Base-by-base conservation (phyloP, 1,284 basidiomycete species). In the Ceratobasidium sp. region DNA sequence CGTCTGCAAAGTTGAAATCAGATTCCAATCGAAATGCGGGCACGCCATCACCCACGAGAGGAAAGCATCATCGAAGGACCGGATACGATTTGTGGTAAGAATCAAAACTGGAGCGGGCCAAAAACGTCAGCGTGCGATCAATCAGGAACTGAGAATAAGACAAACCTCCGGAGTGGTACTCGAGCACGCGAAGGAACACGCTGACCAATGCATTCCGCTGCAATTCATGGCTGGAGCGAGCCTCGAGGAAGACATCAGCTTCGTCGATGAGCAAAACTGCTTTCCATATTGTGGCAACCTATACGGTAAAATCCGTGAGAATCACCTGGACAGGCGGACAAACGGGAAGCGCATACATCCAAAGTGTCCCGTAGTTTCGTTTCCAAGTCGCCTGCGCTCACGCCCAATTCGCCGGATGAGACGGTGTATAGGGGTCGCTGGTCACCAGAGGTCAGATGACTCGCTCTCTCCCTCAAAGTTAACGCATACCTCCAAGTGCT, bases 71-170 rank as follows among this genome's bases (percentile, higher is more conserved):
- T 77, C 77, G 55, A 77, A 75, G 18, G 70, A 73, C 45, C 74
- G 55, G 43, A 77, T 74, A 26, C 76, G 74, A 71, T 77, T 78
- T 12, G 76, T 78, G 4, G 77, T 77, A 34, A 78, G 72, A 62
- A 77, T 72, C 43, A 78, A 52, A 32, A 77, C 69, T 71, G 18
- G 28, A 21, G 14, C 23, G 21, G n/a, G n/a, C 30, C 36, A 9
- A 58, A 39, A 2, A 46, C 8, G 52, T 70, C 52, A 70, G 39
- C 28, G 14, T 23, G 36, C 30, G 28, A 55, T 70, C 52, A 58
- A 28, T 14, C 12, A 6, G 41, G 53, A 30, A 32, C 34, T 57
- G 41, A 46, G n/a, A 41, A 65, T 14, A 23, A 69, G 23, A 23
- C 65, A n/a, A 10, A 70, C 65, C 65, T 74, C 71, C 65, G 32